Evolutionary conservation across 805 yeast genomes (phyloP), one percentile per base, ranked within the genome.

Genomic region (Schwanniomyces polymorphus): DNA sequence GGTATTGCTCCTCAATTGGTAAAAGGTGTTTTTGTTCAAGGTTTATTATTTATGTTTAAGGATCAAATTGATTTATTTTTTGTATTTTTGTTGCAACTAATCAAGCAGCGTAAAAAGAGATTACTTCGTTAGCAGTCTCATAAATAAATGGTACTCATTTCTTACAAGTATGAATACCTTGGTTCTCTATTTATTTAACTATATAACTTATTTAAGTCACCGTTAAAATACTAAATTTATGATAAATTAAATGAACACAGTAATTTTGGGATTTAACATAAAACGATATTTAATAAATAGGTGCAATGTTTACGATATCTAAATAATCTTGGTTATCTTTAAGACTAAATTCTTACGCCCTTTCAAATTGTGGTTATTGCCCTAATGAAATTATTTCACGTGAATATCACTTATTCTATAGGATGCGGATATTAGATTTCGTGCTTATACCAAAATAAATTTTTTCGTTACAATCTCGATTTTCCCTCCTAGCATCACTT

Each of bases 21-120:
- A 34, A 89, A 89, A 72, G 96, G 94, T 1, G 85, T 88, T 2
- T 65, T 89, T 38, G 96, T 88, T 4, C 96, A 89, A 65, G 96
- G 96, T 0, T 72, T 89, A 50, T 73, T 89, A 56, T 86, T 89
- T 60, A 86, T 86, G 84, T 86, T 85, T 67, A 87, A 83, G 65
- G 94, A 87, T 56, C 88, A 85, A 61, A 61, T 81, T 43, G 81
- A 74, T 63, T 51, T 63, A 57, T 49, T 70, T 8, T 73, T 73
- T 45, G 56, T 72, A 45, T 50, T 61, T 28, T 61, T 73, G 48
- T 64, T 73, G 55, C 52, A 55, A 40, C 44, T 65, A 21, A 26
- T 66, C 34, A 68, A 64, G 55, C 44, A 23, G 45, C 57, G 49
- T 38, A 37, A 21, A 21, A 21, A 18, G 17, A 18, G 9, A 5